phyloP scores from a whole-genome alignment of 176 grass and related monocot genomes.

The Oryza longistaminata region DNA sequence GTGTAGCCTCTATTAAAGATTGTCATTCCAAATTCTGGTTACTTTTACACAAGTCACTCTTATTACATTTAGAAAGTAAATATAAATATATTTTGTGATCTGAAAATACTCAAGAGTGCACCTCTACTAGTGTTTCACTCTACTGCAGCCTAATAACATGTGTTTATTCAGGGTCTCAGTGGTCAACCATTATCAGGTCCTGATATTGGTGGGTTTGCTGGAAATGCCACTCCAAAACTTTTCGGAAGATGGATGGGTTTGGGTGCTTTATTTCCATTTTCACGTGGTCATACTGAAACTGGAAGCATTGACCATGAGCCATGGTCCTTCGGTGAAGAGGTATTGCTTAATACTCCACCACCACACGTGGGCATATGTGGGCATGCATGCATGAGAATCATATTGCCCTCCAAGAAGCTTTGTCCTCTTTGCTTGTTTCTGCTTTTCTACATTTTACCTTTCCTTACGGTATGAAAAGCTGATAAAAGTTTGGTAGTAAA shows the following conservation, averaged over 20 bases:
- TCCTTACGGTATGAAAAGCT: not conserved
- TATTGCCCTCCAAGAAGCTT: constrained; percentile 1
- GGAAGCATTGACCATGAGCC: constrained; percentile 83
- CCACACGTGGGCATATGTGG: not conserved
- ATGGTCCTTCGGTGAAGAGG: constrained; percentile 96
- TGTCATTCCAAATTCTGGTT: not conserved
- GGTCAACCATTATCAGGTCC: constrained; percentile 92
- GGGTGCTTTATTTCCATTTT: constrained; percentile 88
- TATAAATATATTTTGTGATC: not conserved
- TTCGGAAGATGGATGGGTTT: constrained; percentile 97
- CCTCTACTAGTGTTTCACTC: not conserved
- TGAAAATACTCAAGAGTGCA: not conserved
- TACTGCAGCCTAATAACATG: constrained; percentile 18
- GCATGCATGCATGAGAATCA: not conserved
- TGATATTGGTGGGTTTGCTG: constrained; percentile 95
- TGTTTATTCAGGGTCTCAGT: constrained; percentile 70
- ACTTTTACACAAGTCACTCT: constrained; percentile 2
- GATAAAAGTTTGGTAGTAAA: not conserved
- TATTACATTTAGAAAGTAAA: not conserved
- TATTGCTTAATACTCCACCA: constrained; percentile 25
- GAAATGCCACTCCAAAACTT: constrained; percentile 90
- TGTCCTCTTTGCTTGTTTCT: constrained; percentile 7
- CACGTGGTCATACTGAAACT: constrained; percentile 79
- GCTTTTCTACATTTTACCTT: not conserved
- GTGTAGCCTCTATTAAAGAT: not conserved